Evolutionary conservation across 768 basidiomycete species (phyloP).

Genomic region (Tephrocybe sp.): DNA sequence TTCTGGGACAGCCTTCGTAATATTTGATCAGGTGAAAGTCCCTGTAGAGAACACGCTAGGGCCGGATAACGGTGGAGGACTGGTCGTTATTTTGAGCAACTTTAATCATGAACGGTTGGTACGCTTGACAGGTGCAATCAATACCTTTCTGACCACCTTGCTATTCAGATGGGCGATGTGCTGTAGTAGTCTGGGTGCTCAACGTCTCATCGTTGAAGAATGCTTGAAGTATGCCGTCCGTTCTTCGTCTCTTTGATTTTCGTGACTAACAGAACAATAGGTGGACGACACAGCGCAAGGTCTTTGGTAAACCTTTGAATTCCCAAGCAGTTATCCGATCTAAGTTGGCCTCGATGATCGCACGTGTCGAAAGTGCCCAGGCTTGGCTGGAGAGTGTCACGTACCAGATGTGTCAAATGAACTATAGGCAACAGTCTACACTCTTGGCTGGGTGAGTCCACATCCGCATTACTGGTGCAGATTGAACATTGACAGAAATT

Average conservation of each 20-base stretch:
- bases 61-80: slow-evolving; percentile 48
- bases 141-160: neutral
- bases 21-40: slow-evolving; percentile 32
- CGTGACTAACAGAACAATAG: slow-evolving; percentile 26
- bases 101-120: slow-evolving; percentile 86
- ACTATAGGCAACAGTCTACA: slow-evolving; percentile 71
- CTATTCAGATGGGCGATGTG: slow-evolving; percentile 66
- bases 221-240: slow-evolving; percentile 61
- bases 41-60: slow-evolving; percentile 62
- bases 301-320: slow-evolving; percentile 70
- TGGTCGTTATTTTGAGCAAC: slow-evolving; percentile 52
- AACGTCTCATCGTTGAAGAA: slow-evolving; percentile 70
- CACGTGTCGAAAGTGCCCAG: slow-evolving; percentile 77
- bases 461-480: neutral
- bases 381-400: slow-evolving; percentile 88
- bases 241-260: neutral
- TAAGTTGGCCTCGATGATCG: slow-evolving; percentile 81
- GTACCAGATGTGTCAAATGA: slow-evolving; percentile 87
- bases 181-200: slow-evolving; percentile 50
- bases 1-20: slow-evolving; percentile 47
- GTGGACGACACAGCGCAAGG: slow-evolving; percentile 79
- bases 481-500: neutral
- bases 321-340: slow-evolving; percentile 74
- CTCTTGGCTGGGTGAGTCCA: slow-evolving; percentile 67
- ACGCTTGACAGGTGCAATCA: neutral